These are phyloP conservation scores for Colletotrichum sp. DNA, from an alignment of 2,329 filamentous ascomycete genomes.

Conservation along the genomic window DNA sequence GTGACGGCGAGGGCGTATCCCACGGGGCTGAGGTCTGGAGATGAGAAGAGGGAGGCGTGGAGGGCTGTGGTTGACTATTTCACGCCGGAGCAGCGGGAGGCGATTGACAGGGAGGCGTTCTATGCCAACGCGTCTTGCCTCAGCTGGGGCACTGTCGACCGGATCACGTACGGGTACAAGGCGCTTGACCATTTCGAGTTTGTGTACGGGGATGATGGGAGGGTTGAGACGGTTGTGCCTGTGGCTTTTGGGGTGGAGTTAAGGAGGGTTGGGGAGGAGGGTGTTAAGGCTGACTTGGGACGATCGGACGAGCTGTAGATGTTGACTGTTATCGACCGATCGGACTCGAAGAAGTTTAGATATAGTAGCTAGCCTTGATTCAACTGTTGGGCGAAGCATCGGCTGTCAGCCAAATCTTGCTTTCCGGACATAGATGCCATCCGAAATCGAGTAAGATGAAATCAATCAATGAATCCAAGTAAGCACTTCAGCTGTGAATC, in stretches of 20 bases:
- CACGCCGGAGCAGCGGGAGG: conserved; percentile 17
- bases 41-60: conserved; percentile 31
- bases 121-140: conserved; percentile 32
- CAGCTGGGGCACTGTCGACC: conserved; percentile 36
- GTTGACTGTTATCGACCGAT: background rate
- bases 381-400: too few species aligned
- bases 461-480: too few species aligned
- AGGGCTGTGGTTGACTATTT: conserved; percentile 33
- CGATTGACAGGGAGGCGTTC: conserved; percentile 28
- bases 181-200: conserved; percentile 33
- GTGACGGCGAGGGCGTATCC: conserved; percentile 24
- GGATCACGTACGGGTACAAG: conserved; percentile 33
- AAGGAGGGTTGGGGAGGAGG: background rate
- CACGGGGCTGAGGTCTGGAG: background rate
- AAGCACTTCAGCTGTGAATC: too few species aligned
- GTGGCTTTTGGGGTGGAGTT: conserved; percentile 4
- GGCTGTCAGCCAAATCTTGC: too few species aligned
- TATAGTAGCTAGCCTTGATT: too few species aligned
- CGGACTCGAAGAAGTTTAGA: too few species aligned
- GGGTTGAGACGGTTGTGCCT: conserved; percentile 4
- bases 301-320: background rate
- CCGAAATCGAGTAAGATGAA: too few species aligned
- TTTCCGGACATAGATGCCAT: too few species aligned
- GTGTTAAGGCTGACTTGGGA: background rate
- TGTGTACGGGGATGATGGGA: background rate